Percentiles rank a stretch among this genome's conserved stretches.
These are phyloP conservation scores for Scytalidium lignicola DNA, from an alignment of 2,329 filamentous ascomycete genomes.

Conservation along the genomic window DNA sequence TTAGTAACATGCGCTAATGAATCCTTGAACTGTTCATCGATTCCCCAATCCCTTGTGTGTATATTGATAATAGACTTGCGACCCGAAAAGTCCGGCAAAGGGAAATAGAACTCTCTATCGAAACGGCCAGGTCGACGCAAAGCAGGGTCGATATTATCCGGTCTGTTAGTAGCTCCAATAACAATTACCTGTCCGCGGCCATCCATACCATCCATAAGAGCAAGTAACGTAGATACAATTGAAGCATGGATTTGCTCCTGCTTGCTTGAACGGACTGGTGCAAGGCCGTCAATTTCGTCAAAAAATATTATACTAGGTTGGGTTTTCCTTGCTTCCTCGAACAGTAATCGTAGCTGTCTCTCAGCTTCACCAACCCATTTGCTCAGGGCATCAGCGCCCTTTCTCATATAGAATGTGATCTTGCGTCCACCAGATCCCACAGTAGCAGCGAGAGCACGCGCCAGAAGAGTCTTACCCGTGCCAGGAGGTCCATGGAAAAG, in stretches of 20 bases:
- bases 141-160: constrained; percentile 95
- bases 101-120: constrained; percentile 97
- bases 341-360: constrained; percentile 85
- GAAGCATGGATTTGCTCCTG: constrained; percentile 98
- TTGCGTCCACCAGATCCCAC: constrained; percentile 86
- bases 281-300: constrained; percentile 95
- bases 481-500: constrained; percentile 95
- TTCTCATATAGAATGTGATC: constrained; percentile 99
- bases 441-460: constrained; percentile 85
- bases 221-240: constrained; percentile 90
- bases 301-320: constrained; percentile 99
- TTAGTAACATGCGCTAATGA: constrained; percentile 85
- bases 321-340: constrained; percentile 91
- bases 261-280: constrained; percentile 93
- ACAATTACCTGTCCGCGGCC: constrained; percentile 97
- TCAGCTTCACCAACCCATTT: constrained; percentile 99
- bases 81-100: constrained; percentile 74
- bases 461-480: constrained; percentile 92
- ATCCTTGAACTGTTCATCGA: constrained; percentile 73
- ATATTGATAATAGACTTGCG: constrained; percentile 88
- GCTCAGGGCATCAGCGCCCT: constrained; percentile 93
- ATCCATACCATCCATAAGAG: constrained; percentile 97
- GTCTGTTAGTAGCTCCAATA: constrained; percentile 96
- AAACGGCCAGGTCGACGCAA: constrained; percentile 90
- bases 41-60: constrained; percentile 89